A percentile compares a stretch with the other conserved stretches of the same genome.
Conservation (phyloP, 495 filamentous ascomycete genomes). For the Neurospora sp. region DNA sequence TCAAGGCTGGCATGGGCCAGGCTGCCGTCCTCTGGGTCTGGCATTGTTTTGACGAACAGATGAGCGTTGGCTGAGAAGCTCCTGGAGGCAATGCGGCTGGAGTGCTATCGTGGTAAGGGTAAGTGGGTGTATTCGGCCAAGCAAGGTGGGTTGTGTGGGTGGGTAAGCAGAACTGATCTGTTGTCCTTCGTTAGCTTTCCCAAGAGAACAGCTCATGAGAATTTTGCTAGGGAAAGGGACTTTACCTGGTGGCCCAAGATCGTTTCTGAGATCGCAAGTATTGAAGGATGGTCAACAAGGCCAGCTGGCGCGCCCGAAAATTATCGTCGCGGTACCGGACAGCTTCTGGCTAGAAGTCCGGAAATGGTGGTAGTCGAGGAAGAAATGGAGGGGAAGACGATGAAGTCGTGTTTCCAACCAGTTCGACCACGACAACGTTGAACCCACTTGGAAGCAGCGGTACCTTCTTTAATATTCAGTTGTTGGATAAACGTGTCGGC, state of each 20-base stretch:
- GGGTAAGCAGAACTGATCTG: not conserved
- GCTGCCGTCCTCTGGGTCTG: conserved; percentile 8
- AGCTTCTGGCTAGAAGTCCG: not conserved
- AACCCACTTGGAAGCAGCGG: not conserved
- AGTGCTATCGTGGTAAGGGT: not conserved
- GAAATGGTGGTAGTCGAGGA: not conserved
- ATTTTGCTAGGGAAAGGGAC: not conserved
- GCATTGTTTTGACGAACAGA: conserved; percentile 6
- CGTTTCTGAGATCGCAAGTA: not conserved
- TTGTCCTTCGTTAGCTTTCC: not conserved
- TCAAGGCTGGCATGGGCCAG: conserved; percentile 1
- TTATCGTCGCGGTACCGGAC: not conserved
- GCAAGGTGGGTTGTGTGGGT: not conserved
- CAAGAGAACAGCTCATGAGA: not conserved
- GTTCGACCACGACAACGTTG: not conserved
- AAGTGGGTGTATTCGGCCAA: not conserved
- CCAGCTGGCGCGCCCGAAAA: not conserved
- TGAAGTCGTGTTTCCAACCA: not conserved
- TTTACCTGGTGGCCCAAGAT: not conserved
- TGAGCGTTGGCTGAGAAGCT: not conserved
- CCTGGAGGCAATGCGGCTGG: not conserved
- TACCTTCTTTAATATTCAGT: not conserved
- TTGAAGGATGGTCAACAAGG: not conserved
- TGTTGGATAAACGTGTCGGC: not conserved
- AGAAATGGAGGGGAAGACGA: not conserved